Conservation (phyloP, 140 eudicot genomes). For the Oenanthe javanica region DNA sequence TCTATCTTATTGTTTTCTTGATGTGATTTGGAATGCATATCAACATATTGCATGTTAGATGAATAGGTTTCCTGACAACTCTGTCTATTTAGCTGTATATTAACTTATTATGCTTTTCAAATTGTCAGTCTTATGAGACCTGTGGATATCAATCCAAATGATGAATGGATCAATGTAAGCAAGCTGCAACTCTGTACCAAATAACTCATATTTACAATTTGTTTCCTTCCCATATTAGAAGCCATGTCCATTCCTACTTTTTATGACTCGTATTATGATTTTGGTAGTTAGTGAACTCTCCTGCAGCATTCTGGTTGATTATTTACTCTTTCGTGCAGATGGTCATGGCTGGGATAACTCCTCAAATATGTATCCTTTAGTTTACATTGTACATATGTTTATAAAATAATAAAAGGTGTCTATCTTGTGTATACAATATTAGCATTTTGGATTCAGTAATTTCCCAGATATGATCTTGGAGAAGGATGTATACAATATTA, state of each 20-base stretch:
- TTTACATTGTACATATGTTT: neutral
- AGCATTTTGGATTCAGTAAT: neutral
- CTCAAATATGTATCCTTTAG: slow-evolving; percentile 79
- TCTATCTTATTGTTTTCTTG: neutral
- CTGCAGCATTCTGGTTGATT: slow-evolving; percentile 22
- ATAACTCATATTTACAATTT: neutral
- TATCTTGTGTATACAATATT: neutral
- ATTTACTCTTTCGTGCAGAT: slow-evolving; percentile 39
- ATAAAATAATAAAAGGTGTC: neutral
- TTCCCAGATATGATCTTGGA: neutral
- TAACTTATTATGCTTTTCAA: slow-evolving; percentile 14
- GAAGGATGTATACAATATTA: neutral
- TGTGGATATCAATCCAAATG: slow-evolving; percentile 83
- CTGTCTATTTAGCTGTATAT: slow-evolving; percentile 13
- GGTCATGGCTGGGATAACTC: slow-evolving; percentile 88
- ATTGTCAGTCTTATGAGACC: slow-evolving; percentile 85
- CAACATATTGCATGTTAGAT: neutral
- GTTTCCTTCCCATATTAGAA: neutral
- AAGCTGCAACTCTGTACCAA: slow-evolving; percentile 20
- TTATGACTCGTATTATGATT: slow-evolving; percentile 4
- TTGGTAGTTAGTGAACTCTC: neutral
- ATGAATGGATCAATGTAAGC: slow-evolving; percentile 94
- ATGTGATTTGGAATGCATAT: neutral
- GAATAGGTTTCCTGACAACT: neutral
- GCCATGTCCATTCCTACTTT: slow-evolving; percentile 10